Percentiles rank a stretch among this genome's conserved stretches.
Evolutionary conservation across 1,284 basidiomycete genomes (phyloP).

Genomic region (Mycena sp.): DNA sequence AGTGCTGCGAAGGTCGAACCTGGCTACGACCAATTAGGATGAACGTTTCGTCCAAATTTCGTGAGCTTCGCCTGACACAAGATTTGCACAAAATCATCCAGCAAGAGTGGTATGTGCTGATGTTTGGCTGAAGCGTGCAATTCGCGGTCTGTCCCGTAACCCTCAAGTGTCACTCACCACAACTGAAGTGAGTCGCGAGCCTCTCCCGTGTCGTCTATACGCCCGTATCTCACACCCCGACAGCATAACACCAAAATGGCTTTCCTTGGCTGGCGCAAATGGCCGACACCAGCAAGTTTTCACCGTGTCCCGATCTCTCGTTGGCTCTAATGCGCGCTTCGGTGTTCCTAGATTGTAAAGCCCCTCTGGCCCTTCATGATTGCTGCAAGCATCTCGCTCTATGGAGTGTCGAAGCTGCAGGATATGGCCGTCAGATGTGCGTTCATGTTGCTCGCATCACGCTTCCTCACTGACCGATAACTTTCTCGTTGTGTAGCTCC

Average conservation of each 20-base stretch:
- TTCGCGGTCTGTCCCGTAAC: conserved; percentile 11
- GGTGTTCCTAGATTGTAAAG: conserved; percentile 61
- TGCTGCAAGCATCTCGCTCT: conserved; percentile 70
- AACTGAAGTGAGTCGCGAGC: conserved; percentile 3
- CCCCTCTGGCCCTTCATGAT: conserved; percentile 82
- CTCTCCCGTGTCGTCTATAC: background rate
- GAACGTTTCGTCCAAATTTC: no score
- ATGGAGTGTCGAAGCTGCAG: conserved; percentile 71
- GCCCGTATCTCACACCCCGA: background rate
- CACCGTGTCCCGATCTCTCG: conserved; percentile 7
- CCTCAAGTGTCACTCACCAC: no score
- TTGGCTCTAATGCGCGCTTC: background rate
- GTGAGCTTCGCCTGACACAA: no score
- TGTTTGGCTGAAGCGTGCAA: conserved; percentile 43
- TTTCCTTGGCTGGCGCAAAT: conserved; percentile 82
- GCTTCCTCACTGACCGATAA: background rate
- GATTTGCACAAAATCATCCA: no score
- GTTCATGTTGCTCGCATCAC: conserved; percentile 46
- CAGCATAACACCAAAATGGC: conserved; percentile 57
- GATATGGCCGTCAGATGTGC: conserved; percentile 72
- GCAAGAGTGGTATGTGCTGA: no score
- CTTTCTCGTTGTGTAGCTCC: conserved; percentile 61
- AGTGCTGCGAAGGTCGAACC: no score
- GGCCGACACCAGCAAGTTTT: conserved; percentile 76
- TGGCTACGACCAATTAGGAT: no score